phyloP scores from a whole-genome alignment of 2,329 filamentous ascomycete genomes.

The Alternaria longipes region DNA sequence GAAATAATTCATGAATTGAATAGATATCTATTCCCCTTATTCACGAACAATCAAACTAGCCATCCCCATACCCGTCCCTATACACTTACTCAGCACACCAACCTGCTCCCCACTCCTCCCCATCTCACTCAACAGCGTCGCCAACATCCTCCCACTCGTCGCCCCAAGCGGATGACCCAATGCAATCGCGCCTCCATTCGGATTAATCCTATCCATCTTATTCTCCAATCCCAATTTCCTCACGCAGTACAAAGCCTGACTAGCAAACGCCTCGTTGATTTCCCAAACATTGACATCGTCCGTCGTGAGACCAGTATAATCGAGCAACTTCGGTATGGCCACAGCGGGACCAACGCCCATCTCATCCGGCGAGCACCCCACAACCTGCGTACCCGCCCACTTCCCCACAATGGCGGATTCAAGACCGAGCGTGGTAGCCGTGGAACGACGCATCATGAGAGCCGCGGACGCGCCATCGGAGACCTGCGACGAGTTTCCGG shows the following conservation, averaged over 20 bases:
- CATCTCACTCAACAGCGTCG: slow-evolving; percentile 76
- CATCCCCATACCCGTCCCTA: slow-evolving; percentile 64
- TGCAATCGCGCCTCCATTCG: slow-evolving; percentile 93
- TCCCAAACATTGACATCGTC: slow-evolving; percentile 87
- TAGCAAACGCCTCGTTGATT: slow-evolving; percentile 84
- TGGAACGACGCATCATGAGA: slow-evolving; percentile 84
- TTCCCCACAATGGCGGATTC: slow-evolving; percentile 76
- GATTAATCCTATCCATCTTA: slow-evolving; percentile 80
- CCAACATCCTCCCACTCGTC: slow-evolving; percentile 82
- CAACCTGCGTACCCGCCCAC: slow-evolving; percentile 79
- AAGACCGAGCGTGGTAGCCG: slow-evolving; percentile 77
- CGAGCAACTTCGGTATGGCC: slow-evolving; percentile 84
- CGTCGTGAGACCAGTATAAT: slow-evolving; percentile 70
- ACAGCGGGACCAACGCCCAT: slow-evolving; percentile 92
- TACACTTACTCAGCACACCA: slow-evolving; percentile 90
- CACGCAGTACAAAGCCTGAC: slow-evolving; percentile 74
- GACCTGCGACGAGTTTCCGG: slow-evolving; percentile 80
- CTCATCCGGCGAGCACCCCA: slow-evolving; percentile 85
- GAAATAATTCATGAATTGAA: background rate
- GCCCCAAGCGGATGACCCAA: slow-evolving; percentile 90
- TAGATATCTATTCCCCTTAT: slow-evolving; percentile 24
- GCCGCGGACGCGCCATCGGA: slow-evolving; percentile 87
- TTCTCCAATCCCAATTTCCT: slow-evolving; percentile 73
- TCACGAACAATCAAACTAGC: slow-evolving; percentile 62
- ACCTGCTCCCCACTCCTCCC: slow-evolving; percentile 73